Conservation (phyloP, 2,329 filamentous ascomycete species). For the Dothideomycetidae sp. region DNA sequence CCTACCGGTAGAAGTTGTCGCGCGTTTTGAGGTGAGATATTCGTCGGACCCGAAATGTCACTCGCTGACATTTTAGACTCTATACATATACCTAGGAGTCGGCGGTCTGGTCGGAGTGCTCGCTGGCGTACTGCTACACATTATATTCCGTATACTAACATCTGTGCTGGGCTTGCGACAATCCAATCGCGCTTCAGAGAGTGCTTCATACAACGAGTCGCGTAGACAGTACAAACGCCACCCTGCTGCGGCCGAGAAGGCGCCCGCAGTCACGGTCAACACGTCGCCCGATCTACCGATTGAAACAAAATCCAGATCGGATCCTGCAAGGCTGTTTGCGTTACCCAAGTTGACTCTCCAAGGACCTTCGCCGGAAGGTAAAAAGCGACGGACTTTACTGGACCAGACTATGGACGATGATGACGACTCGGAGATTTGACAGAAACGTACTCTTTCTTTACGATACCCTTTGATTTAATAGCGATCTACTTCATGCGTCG, state of each 20-base stretch:
- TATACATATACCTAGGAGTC: slow-evolving; percentile 47
- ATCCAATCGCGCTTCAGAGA: slow-evolving; percentile 9
- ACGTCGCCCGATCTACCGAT: neutral
- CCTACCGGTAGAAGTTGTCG: slow-evolving; percentile 37
- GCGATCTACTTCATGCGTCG: neutral
- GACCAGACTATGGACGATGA: slow-evolving; percentile 59
- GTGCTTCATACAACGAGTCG: slow-evolving; percentile 22
- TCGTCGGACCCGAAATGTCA: neutral
- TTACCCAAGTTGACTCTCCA: slow-evolving; percentile 14
- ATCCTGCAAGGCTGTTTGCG: slow-evolving; percentile 12
- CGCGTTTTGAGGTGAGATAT: slow-evolving; percentile 40
- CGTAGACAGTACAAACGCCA: no score
- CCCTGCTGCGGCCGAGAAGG: slow-evolving; percentile 12
- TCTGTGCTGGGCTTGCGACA: slow-evolving; percentile 13
- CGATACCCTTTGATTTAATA: no score
- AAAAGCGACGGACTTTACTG: slow-evolving; percentile 35
- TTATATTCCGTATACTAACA: slow-evolving; percentile 40
- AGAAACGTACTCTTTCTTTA: neutral
- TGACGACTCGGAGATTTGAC: slow-evolving; percentile 43
- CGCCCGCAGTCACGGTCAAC: neutral
- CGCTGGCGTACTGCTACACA: slow-evolving; percentile 45
- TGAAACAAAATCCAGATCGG: neutral
- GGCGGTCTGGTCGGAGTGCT: slow-evolving; percentile 53
- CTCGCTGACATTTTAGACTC: slow-evolving; percentile 24
- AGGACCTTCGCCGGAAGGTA: slow-evolving; percentile 22